Evolutionary conservation across 2,329 filamentous ascomycete species (phyloP), one percentile per base, ranked within the genome.

Genomic region (Fusarium pseudocircinatum): DNA sequence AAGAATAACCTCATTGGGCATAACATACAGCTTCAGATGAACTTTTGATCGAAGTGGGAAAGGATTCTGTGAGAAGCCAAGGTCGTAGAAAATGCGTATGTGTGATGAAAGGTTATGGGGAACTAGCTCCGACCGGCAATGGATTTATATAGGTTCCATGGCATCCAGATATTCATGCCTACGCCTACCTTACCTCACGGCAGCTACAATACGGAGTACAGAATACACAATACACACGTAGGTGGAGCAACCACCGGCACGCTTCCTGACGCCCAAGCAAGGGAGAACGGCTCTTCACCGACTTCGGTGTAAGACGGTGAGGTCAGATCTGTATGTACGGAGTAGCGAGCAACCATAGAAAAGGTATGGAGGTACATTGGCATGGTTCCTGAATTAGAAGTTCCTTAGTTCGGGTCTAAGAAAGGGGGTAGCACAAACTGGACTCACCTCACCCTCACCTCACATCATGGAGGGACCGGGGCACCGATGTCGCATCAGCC

Each of bases 301-400:
- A 74, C 67, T 71, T 72, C 73, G 76, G 74, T 75, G 74, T 75
- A 70, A 75, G 71, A 75, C 75, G 74, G 72, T 76, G 65, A 76
- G 65, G 54, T 60, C 37, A 42, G 40, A 26, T 61, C 39, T 50
- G n/a, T 34, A 67, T 39, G 47, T 58, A n/a, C n/a, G n/a, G n/a
- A n/a, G n/a, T n/a, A 67, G 37, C 44, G 36, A 46, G 50, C 46
- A 60, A 24, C 22, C 40, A 32, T 32, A 28, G 24, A 65, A 28
- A 58, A 37, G 40, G 62, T 44, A 22, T 28, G n/a, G 36, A 54
- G 39, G 63, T 67, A 67, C 63, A 42, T 54, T 40, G 36, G 47
- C 32, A 24, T 37, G 28, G 57, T 68, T 39, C 64, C 65, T 68
- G 57, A 24, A 49, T 62, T 67, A 67, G 46, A 67, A 62, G 39